Percentiles rank a stretch among this genome's conserved stretches.
These are phyloP conservation scores for Tillandsia leiboldiana DNA, from an alignment of 176 grass and related monocot species.

Conservation along the genomic window DNA sequence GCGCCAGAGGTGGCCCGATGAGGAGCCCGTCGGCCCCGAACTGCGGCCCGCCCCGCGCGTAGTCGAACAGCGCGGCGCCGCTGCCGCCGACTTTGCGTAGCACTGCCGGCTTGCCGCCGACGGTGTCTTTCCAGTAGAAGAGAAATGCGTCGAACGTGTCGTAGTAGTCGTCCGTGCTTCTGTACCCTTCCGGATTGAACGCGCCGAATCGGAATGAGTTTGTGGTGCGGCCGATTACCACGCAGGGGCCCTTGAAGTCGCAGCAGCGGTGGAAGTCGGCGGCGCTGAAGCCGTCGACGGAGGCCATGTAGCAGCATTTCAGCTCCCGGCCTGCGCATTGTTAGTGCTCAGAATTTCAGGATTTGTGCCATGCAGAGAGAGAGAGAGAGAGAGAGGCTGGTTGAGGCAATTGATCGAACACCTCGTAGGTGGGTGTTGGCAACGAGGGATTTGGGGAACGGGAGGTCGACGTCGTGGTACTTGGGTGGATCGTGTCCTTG, in stretches of 20 bases:
- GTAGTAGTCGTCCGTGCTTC: constrained; percentile 92
- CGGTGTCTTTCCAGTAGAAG: constrained; percentile 53
- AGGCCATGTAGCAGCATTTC: constrained; percentile 73
- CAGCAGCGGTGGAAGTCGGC: constrained; percentile 57
- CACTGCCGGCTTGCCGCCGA: constrained; percentile 12
- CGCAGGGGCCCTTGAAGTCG: constrained; percentile 92
- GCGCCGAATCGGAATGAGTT: constrained; percentile 49
- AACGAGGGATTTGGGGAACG: constrained; percentile 56
- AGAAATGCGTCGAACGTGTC: constrained; percentile 83
- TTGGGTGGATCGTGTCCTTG: constrained; percentile 25
- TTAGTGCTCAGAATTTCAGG: background rate
- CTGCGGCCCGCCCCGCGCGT: constrained; percentile 71
- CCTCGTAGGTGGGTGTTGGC: constrained; percentile 62
- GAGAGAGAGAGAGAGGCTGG: background rate
- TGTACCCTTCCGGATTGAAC: constrained; percentile 82
- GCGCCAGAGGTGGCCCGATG: constrained; percentile 69
- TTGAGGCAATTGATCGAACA: background rate
- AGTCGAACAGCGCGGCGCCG: constrained; percentile 88
- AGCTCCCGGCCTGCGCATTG: constrained; percentile 48
- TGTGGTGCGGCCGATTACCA: constrained; percentile 47
- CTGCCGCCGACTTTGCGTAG: constrained; percentile 76
- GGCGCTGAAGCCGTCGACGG: constrained; percentile 64
- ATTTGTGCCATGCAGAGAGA: background rate
- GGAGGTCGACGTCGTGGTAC: constrained; percentile 56
- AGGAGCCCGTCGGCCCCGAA: constrained; percentile 93